Conservation (phyloP, 306 rosid genomes). For the Lablab purpureus region DNA sequence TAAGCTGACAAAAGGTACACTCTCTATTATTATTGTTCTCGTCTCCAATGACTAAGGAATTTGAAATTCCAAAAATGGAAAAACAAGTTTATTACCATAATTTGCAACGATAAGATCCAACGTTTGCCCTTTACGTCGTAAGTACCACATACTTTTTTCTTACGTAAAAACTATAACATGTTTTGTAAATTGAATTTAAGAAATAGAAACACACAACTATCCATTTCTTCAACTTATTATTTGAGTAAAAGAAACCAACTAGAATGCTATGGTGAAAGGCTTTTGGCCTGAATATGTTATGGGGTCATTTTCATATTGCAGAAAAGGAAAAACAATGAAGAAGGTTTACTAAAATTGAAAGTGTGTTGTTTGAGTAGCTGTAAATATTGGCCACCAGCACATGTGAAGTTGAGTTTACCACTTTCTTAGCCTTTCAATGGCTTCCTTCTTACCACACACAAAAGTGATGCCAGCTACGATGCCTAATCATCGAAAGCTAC, state of each 20-base stretch:
- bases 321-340: constrained; percentile 24
- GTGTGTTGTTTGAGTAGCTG: constrained; percentile 28
- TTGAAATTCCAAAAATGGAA: not conserved
- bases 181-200: too few species aligned
- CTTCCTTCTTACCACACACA: not conserved
- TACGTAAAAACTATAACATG: too few species aligned
- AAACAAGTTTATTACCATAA: constrained; percentile 4
- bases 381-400: constrained; percentile 20
- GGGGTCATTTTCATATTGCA: not conserved
- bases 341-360: not conserved
- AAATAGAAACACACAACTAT: too few species aligned
- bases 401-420: not conserved
- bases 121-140: not conserved
- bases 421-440: not conserved
- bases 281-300: not conserved
- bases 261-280: not conserved
- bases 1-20: not conserved
- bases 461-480: constrained; percentile 34
- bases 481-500: constrained; percentile 40
- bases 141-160: too few species aligned
- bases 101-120: not conserved
- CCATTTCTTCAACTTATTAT: not conserved
- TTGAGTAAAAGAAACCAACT: not conserved
- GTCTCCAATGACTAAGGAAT: not conserved
- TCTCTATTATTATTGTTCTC: not conserved